Evolutionary conservation across 768 basidiomycete genomes (phyloP).

Genomic region (Hemileccinum impolitum): DNA sequence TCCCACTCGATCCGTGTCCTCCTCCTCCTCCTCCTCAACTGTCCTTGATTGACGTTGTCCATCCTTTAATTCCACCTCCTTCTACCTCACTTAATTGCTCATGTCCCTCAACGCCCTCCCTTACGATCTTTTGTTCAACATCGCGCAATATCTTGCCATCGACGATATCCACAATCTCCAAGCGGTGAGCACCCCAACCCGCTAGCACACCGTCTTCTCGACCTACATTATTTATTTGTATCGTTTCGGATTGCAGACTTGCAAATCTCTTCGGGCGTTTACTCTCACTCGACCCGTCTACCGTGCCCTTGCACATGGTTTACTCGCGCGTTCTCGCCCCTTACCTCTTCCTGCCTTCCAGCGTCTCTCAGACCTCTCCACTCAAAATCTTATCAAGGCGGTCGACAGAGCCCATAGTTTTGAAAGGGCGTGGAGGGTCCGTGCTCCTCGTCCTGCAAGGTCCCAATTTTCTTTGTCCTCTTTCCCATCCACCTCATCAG

Average conservation of each 20-base stretch:
- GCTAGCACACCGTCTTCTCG: background rate
- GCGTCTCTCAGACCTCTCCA: conserved; percentile 61
- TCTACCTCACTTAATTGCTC: background rate
- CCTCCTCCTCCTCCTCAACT: background rate
- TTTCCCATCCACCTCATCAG: conserved; percentile 27
- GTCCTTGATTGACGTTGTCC: conserved; percentile 4
- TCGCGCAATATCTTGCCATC: conserved; percentile 59
- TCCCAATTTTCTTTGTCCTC: conserved; percentile 28
- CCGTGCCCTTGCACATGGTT: conserved; percentile 56
- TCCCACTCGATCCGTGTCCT: conserved; percentile 12
- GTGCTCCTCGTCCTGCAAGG: conserved; percentile 51
- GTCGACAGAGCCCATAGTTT: conserved; percentile 62
- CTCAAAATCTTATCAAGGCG: conserved; percentile 55
- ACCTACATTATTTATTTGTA: background rate
- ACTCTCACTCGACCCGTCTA: conserved; percentile 66
- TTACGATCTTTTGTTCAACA: conserved; percentile 68
- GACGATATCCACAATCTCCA: conserved; percentile 60
- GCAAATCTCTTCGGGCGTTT: conserved; percentile 57
- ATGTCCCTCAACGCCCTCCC: conserved; percentile 48
- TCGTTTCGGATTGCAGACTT: conserved; percentile 42
- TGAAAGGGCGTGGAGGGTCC: conserved; percentile 58
- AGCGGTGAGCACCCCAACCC: conserved; percentile 42
- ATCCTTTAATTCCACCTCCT: background rate
- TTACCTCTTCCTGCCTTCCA: conserved; percentile 69
- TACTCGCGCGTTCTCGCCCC: conserved; percentile 64